These are phyloP conservation scores for Stachybotrys chartarum DNA, from an alignment of 2,329 filamentous ascomycete species.

Conservation along the genomic window DNA sequence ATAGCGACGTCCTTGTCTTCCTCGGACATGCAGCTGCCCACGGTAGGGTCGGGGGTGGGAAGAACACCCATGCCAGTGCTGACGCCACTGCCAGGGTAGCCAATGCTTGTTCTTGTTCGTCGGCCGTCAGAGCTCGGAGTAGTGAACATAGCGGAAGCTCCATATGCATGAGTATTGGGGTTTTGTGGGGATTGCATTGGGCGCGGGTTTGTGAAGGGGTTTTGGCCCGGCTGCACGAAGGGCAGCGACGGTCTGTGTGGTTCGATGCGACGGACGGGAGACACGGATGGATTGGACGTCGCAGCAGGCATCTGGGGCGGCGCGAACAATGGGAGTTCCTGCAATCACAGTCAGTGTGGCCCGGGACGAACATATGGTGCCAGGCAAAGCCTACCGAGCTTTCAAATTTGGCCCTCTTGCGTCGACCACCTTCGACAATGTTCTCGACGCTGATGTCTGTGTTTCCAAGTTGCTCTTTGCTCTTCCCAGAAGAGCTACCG, in stretches of 20 bases:
- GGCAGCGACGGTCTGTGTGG: constrained; percentile 66
- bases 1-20: constrained; percentile 90
- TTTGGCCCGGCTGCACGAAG: constrained; percentile 68
- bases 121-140: constrained; percentile 56
- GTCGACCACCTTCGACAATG: constrained; percentile 91
- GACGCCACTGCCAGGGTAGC: constrained; percentile 38
- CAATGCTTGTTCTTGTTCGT: constrained; percentile 58
- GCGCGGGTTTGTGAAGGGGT: constrained; percentile 71
- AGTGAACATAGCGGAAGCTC: constrained; percentile 50
- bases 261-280: constrained; percentile 76
- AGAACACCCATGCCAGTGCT: constrained; percentile 50
- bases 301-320: constrained; percentile 89
- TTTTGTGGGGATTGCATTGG: constrained; percentile 80
- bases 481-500: constrained; percentile 64
- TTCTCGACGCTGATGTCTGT: constrained; percentile 98
- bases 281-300: constrained; percentile 96
- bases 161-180: constrained; percentile 40
- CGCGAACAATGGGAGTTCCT: constrained; percentile 95
- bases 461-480: constrained; percentile 81
- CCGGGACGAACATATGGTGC: constrained; percentile 8
- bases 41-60: constrained; percentile 93
- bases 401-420: constrained; percentile 91
- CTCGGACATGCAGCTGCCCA: constrained; percentile 94
- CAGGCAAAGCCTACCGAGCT: constrained; percentile 71
- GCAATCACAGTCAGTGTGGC: constrained; percentile 23